These are phyloP conservation scores for Phytopythium boreale DNA, from an alignment of 352 stramenopile genomes.

Conservation along the genomic window DNA sequence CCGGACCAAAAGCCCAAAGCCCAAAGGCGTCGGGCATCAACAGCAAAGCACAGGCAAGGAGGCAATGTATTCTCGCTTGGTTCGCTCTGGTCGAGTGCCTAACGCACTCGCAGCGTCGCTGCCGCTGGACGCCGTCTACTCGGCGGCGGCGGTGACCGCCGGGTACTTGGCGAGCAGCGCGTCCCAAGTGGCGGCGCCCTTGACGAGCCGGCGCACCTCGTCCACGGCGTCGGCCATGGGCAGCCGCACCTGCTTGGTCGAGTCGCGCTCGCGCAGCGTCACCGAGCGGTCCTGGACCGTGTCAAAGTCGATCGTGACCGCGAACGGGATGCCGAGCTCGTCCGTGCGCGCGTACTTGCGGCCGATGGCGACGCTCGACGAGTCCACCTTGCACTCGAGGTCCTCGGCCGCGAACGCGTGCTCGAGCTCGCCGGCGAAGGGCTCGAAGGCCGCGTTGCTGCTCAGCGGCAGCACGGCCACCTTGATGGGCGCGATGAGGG, in stretches of 20 bases:
- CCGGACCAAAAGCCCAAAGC: neutral
- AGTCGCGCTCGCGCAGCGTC: constrained; percentile 98
- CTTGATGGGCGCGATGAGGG: constrained; percentile 98
- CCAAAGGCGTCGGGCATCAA: neutral
- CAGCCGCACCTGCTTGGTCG: constrained; percentile 94
- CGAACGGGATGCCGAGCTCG: constrained; percentile 98
- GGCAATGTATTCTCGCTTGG: neutral
- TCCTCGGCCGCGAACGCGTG: constrained; percentile 54
- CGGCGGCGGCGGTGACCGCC: constrained; percentile 51
- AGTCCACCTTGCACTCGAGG: constrained; percentile 93
- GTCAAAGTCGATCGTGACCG: constrained; percentile 98
- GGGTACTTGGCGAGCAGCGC: constrained; percentile 80
- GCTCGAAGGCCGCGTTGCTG: constrained; percentile 84
- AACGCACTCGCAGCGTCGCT: neutral
- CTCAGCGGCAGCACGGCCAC: constrained; percentile 94
- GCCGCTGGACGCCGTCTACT: constrained; percentile 3
- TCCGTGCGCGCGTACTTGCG: constrained; percentile 96
- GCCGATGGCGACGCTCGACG: constrained; percentile 94
- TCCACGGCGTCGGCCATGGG: constrained; percentile 77
- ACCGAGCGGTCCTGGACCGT: constrained; percentile 91
- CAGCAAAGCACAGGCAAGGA: neutral
- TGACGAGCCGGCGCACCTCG: constrained; percentile 87
- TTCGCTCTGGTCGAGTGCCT: neutral
- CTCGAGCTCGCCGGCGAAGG: constrained; percentile 80
- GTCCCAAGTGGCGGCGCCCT: constrained; percentile 81